phyloP scores from a whole-genome alignment of 2,329 filamentous ascomycete species.

The Ophiostoma himal-ulmi region DNA sequence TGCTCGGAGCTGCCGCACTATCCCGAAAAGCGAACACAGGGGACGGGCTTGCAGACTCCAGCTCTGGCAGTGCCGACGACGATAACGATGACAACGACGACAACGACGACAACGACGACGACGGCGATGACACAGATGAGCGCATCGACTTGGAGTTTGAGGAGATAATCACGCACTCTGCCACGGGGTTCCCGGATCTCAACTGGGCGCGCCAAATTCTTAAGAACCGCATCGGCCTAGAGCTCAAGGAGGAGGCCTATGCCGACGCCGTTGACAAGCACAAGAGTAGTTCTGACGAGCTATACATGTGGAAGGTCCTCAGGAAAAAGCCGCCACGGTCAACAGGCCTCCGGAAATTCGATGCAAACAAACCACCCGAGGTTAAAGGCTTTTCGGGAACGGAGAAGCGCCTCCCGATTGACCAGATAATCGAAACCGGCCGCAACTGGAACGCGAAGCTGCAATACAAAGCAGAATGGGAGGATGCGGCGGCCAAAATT shows the following conservation, averaged over 20 bases:
- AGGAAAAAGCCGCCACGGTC: slow-evolving; percentile 34
- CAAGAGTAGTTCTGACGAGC: slow-evolving; percentile 39
- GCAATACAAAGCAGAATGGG: slow-evolving; percentile 41
- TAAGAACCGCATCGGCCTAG: slow-evolving; percentile 36
- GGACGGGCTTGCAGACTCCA: not conserved
- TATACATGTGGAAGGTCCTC: slow-evolving; percentile 42
- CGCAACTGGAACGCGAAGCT: slow-evolving; percentile 38
- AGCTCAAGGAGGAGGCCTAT: slow-evolving; percentile 40
- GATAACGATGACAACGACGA: slow-evolving; percentile 21
- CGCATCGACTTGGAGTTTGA: slow-evolving; percentile 34
- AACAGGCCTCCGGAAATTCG: slow-evolving; percentile 15
- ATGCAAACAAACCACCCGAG: slow-evolving; percentile 23
- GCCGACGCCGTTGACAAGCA: slow-evolving; percentile 41
- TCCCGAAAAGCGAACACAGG: slow-evolving; percentile 15
- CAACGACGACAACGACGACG: not conserved
- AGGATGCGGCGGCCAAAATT: slow-evolving; percentile 26
- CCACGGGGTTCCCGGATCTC: slow-evolving; percentile 36
- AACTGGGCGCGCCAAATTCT: slow-evolving; percentile 27
- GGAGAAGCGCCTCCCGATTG: slow-evolving; percentile 29
- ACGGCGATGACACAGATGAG: not conserved
- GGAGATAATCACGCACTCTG: slow-evolving; percentile 41
- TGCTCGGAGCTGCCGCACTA: not conserved
- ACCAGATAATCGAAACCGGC: slow-evolving; percentile 35
- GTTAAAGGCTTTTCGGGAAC: slow-evolving; percentile 17
- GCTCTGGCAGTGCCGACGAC: not conserved